A percentile compares a stretch with the other conserved stretches of the same genome.
These are phyloP conservation scores for Dryas drummondii DNA, from an alignment of 306 rosid species.

Conservation along the genomic window DNA sequence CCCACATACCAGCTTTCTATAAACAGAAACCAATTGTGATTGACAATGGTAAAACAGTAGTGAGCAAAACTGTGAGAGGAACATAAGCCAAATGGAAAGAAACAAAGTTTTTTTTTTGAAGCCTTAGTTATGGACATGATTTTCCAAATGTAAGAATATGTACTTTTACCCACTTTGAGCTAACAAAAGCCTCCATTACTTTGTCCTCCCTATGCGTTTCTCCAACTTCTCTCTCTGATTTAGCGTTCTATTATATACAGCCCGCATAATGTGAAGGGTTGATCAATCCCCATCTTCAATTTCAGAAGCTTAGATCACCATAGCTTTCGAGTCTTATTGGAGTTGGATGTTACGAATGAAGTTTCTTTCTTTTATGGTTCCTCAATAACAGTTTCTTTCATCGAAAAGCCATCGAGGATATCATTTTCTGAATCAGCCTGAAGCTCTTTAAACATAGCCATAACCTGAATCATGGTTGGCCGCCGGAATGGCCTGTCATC, in stretches of 20 bases:
- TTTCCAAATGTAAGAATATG: conserved; percentile 18
- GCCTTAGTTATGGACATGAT: conserved; percentile 25
- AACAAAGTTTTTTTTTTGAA: conserved; percentile 20
- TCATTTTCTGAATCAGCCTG: conserved; percentile 65
- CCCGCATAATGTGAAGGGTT: conserved; percentile 10
- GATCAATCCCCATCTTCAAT: conserved; percentile 12
- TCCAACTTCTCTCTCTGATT: conserved; percentile 29
- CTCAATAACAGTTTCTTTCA: conserved; percentile 48
- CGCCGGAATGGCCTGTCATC: conserved; percentile 67
- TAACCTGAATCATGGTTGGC: conserved; percentile 80
- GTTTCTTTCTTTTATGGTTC: conserved; percentile 37
- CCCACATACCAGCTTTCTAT: conserved; percentile 31
- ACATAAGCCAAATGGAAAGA: conserved; percentile 25
- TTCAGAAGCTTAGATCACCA: conserved; percentile 10
- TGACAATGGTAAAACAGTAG: conserved; percentile 34
- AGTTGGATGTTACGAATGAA: not conserved
- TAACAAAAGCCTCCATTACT: conserved; percentile 25
- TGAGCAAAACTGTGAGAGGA: conserved; percentile 50
- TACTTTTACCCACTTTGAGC: conserved; percentile 30
- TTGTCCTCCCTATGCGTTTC: conserved; percentile 20
- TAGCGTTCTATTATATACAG: conserved; percentile 40
- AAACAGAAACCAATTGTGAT: conserved; percentile 31
- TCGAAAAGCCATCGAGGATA: conserved; percentile 49
- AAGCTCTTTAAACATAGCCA: conserved; percentile 81
- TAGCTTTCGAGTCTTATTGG: not conserved